These are phyloP conservation scores for Botryotinia globosa DNA, from an alignment of 2,329 filamentous ascomycete species.

Conservation along the genomic window DNA sequence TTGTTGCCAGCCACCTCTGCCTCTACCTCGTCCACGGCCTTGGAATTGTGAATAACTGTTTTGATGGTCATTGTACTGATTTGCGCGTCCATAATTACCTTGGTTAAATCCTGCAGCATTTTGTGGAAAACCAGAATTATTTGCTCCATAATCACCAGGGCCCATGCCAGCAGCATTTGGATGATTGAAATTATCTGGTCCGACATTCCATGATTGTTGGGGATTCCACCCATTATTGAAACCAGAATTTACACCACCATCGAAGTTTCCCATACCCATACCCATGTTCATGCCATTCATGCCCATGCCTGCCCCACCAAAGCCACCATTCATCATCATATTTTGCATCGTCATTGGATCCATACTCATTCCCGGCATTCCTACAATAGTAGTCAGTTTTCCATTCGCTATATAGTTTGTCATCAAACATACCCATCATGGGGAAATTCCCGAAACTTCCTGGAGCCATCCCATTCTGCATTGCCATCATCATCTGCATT, in stretches of 20 bases:
- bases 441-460: conserved; percentile 58
- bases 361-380: conserved; percentile 80
- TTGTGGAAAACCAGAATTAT: conserved; percentile 66
- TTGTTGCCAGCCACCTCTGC: conserved; percentile 36
- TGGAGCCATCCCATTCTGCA: conserved; percentile 65
- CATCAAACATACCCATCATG: conserved; percentile 81
- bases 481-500: conserved; percentile 75
- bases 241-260: conserved; percentile 58
- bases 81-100: conserved; percentile 74
- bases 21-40: conserved; percentile 41
- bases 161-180: conserved; percentile 77
- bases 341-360: conserved; percentile 73
- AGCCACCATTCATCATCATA: conserved; percentile 77
- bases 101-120: conserved; percentile 69
- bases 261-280: conserved; percentile 63
- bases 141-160: conserved; percentile 75
- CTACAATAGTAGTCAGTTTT: conserved; percentile 22
- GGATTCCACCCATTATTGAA: conserved; percentile 78
- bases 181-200: conserved; percentile 87
- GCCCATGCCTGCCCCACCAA: conserved; percentile 71
- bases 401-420: neutral
- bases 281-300: conserved; percentile 81
- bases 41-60: conserved; percentile 57
- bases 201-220: conserved; percentile 77
- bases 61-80: conserved; percentile 73